Percentiles rank a stretch among this genome's conserved stretches.
Evolutionary conservation across 331 rosid species (phyloP).

Genomic region (Quercus tomentella): DNA sequence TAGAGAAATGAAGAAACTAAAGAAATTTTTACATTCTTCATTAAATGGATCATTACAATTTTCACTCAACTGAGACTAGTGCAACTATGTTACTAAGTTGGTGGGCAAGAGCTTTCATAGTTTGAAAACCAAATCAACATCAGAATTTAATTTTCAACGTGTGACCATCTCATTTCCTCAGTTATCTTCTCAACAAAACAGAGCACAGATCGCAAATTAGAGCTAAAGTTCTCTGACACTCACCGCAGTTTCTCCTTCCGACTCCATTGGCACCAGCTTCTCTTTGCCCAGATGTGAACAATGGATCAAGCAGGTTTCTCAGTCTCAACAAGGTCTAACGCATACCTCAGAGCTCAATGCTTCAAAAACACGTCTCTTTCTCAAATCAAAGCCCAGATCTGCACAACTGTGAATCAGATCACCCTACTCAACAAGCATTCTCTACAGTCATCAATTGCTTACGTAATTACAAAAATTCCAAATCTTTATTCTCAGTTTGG

Average conservation of each 20-base stretch:
- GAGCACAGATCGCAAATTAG: too few species aligned
- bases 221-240: slow-evolving; percentile 11
- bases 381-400: slow-evolving; percentile 32
- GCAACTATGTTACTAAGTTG: not conserved
- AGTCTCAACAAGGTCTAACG: slow-evolving; percentile 39
- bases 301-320: slow-evolving; percentile 25
- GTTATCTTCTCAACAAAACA: too few species aligned
- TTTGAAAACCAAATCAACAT: not conserved
- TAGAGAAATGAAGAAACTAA: not conserved
- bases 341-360: slow-evolving; percentile 22
- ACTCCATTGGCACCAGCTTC: slow-evolving; percentile 50
- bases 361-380: slow-evolving; percentile 6
- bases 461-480: not conserved
- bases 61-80: not conserved
- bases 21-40: not conserved
- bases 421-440: slow-evolving; percentile 21
- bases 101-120: not conserved
- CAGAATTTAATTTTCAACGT: not conserved
- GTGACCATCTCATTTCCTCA: too few species aligned
- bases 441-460: slow-evolving; percentile 8
- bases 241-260: slow-evolving; percentile 80
- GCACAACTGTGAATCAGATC: slow-evolving; percentile 22
- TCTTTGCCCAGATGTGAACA: slow-evolving; percentile 30
- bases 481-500: slow-evolving; percentile 5
- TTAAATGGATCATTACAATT: not conserved